Percentiles rank a stretch among this genome's conserved stretches.
These are phyloP conservation scores for Fraxinus dipetala DNA, from an alignment of 305 asterid genomes.

Conservation along the genomic window DNA sequence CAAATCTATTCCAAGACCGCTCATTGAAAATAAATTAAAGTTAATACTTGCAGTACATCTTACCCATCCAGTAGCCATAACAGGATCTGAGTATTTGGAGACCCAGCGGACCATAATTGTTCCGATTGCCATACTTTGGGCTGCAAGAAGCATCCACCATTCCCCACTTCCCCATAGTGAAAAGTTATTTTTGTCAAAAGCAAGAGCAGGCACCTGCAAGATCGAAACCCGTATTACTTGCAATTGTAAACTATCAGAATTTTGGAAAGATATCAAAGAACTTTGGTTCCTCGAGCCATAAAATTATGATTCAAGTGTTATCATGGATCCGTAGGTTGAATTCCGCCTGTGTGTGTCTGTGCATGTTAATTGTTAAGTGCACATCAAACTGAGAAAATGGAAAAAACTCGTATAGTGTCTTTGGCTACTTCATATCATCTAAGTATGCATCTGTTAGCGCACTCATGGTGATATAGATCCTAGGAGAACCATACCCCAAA, in stretches of 20 bases:
- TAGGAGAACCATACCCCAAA: neutral
- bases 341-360: neutral
- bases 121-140: slow-evolving; percentile 96
- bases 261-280: slow-evolving; percentile 2
- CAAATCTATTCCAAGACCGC: slow-evolving; percentile 4
- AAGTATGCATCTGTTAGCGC: neutral
- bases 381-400: neutral
- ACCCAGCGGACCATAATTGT: slow-evolving; percentile 97
- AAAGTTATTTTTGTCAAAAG: slow-evolving; percentile 52
- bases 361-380: neutral
- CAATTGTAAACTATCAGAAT: slow-evolving; percentile 22
- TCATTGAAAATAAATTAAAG: neutral
- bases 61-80: slow-evolving; percentile 99
- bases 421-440: neutral
- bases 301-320: neutral
- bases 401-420: neutral
- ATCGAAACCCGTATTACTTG: slow-evolving; percentile 23
- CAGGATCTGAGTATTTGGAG: slow-evolving; percentile 81
- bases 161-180: slow-evolving; percentile 96
- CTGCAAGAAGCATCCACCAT: slow-evolving; percentile 99
- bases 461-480: neutral
- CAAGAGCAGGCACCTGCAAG: slow-evolving; percentile 66
- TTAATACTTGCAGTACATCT: slow-evolving; percentile 23
- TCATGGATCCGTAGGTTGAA: neutral
- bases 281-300: neutral